phyloP scores from a whole-genome alignment of 805 yeast genomes.

The Tetrapisispora taiwanensis region DNA sequence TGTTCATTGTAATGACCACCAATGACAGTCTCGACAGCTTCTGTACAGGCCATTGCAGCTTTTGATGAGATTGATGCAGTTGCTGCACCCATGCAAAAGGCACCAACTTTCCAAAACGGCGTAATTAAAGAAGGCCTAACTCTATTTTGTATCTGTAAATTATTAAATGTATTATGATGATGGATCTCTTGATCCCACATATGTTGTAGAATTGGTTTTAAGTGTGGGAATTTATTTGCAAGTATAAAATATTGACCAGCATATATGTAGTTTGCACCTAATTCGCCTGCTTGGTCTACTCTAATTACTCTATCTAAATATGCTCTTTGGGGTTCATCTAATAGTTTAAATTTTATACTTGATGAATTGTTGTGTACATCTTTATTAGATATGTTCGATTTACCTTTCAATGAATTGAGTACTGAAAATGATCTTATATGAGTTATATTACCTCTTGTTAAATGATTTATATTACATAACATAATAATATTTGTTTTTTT shows the following conservation, averaged over 20 bases:
- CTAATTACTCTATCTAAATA: slow-evolving; percentile 66
- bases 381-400: not conserved
- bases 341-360: slow-evolving; percentile 8
- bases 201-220: slow-evolving; percentile 73
- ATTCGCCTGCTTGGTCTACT: slow-evolving; percentile 97
- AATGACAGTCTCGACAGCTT: slow-evolving; percentile 96
- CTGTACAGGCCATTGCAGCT: slow-evolving; percentile 99
- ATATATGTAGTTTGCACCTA: slow-evolving; percentile 90
- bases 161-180: slow-evolving; percentile 79
- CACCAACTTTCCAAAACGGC: slow-evolving; percentile 90
- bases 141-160: slow-evolving; percentile 60
- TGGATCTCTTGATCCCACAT: slow-evolving; percentile 98
- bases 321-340: slow-evolving; percentile 49
- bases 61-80: slow-evolving; percentile 85
- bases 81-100: slow-evolving; percentile 72
- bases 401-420: not conserved
- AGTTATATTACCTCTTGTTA: not conserved
- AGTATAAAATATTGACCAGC: slow-evolving; percentile 80
- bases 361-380: not conserved
- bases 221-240: slow-evolving; percentile 56
- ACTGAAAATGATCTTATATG: not conserved
- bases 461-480: too few relatives aligned
- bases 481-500: too few relatives aligned
- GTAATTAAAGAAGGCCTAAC: slow-evolving; percentile 88
- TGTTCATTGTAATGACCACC: slow-evolving; percentile 94